Percentiles rank a stretch among this genome's conserved stretches.
Evolutionary conservation across 2,329 filamentous ascomycete genomes (phyloP).

Genomic region (Fusarium palustre): DNA sequence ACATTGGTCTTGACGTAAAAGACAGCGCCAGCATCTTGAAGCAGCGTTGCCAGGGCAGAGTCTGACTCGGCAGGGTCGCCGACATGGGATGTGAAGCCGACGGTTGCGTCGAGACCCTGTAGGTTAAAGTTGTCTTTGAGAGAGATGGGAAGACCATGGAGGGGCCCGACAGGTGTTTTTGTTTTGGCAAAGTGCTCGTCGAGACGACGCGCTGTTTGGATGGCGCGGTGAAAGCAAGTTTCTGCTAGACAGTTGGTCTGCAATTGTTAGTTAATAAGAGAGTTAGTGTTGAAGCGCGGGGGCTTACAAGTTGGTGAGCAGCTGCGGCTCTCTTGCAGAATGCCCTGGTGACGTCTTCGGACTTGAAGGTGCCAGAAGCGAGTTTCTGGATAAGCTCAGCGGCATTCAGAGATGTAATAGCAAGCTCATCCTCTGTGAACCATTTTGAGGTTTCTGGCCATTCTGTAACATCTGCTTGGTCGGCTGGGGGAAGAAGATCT

Average conservation of each 20-base stretch:
- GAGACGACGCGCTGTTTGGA: conserved; percentile 59
- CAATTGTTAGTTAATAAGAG: neutral
- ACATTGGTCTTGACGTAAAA: conserved; percentile 69
- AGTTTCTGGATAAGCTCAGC: conserved; percentile 52
- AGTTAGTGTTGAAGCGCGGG: neutral
- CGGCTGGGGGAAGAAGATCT: conserved; percentile 63
- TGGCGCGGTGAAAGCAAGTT: conserved; percentile 65
- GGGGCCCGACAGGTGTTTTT: conserved; percentile 65
- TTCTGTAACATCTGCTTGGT: conserved; percentile 62
- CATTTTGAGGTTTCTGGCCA: conserved; percentile 70
- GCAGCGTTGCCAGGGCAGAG: conserved; percentile 55
- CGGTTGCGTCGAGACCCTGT: conserved; percentile 67
- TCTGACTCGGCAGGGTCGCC: conserved; percentile 64
- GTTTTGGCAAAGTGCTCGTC: conserved; percentile 64
- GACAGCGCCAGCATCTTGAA: conserved; percentile 63
- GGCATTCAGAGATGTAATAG: conserved; percentile 60
- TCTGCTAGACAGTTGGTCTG: conserved; percentile 65
- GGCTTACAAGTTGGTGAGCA: conserved; percentile 62
- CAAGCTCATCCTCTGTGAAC: conserved; percentile 63
- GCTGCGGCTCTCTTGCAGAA: conserved; percentile 67
- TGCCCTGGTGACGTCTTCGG: conserved; percentile 58
- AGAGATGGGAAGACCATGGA: conserved; percentile 74
- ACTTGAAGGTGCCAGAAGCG: conserved; percentile 51
- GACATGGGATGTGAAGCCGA: conserved; percentile 73
- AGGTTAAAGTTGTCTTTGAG: conserved; percentile 80